Percentiles rank a stretch among this genome's conserved stretches.
phyloP scores from a whole-genome alignment of 2,329 filamentous ascomycete species.

The Taxawa tesnikishii region DNA sequence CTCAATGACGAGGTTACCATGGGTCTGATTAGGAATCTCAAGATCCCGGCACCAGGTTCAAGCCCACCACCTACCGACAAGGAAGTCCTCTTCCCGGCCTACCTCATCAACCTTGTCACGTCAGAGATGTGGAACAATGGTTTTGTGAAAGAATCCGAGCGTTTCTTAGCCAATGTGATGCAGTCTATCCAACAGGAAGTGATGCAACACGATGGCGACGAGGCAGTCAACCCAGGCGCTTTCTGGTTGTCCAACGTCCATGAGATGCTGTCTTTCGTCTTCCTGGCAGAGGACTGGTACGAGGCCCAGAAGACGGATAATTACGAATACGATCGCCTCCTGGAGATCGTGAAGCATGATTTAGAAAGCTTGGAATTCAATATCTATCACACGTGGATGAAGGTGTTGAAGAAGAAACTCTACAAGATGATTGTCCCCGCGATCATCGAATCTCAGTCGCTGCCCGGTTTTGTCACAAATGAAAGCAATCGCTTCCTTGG shows the following conservation, averaged over 20 bases:
- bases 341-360: constrained; percentile 99
- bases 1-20: constrained; percentile 95
- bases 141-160: constrained; percentile 97
- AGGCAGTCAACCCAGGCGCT: constrained; percentile 90
- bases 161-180: constrained; percentile 98
- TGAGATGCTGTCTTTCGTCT: constrained; percentile 99
- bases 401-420: constrained; percentile 97
- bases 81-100: constrained; percentile 95
- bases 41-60: constrained; percentile 81
- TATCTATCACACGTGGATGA: constrained; percentile 99
- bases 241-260: constrained; percentile 99
- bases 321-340: constrained; percentile 91
- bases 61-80: constrained; percentile 91
- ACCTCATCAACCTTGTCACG: constrained; percentile 96
- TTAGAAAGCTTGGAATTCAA: constrained; percentile 98
- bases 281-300: constrained; percentile 98
- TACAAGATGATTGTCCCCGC: constrained; percentile 99
- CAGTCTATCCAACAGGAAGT: constrained; percentile 99
- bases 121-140: constrained; percentile 99
- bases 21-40: constrained; percentile 90
- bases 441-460: constrained; percentile 96
- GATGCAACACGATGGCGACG: constrained; percentile 96
- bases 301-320: constrained; percentile 99
- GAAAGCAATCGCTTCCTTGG: constrained; percentile 97
- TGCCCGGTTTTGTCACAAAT: constrained; percentile 96